Evolutionary conservation across 148 eudicot species (phyloP).

Genomic region (Persicaria tinctoria): DNA sequence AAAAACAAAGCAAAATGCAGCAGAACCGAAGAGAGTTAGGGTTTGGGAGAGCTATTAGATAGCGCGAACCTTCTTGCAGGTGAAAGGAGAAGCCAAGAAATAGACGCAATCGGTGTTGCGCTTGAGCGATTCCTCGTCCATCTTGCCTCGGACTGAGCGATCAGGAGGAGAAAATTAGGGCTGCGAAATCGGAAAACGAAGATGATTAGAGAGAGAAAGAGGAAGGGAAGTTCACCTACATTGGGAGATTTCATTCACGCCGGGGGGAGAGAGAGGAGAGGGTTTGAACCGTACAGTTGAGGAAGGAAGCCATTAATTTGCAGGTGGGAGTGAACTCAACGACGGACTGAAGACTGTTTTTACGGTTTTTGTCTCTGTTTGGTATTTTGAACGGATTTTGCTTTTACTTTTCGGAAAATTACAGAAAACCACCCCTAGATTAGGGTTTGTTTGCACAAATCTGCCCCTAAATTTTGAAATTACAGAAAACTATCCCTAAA

Average conservation of each 20-base stretch:
- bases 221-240: neutral
- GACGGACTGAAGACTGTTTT: neutral
- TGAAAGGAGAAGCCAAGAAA: slow-evolving; percentile 69
- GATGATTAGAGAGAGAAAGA: neutral
- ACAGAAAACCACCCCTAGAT: neutral
- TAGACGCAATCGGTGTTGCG: slow-evolving; percentile 63
- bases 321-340: neutral
- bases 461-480: neutral
- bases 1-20: neutral
- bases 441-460: too few relatives aligned
- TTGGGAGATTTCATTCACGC: neutral
- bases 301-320: neutral
- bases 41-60: neutral
- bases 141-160: slow-evolving; percentile 3
- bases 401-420: too few relatives aligned
- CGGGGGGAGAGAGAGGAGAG: neutral
- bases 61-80: slow-evolving; percentile 59
- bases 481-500: too few relatives aligned
- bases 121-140: slow-evolving; percentile 42
- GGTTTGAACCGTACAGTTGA: neutral
- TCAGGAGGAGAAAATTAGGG: neutral
- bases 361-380: neutral
- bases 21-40: neutral
- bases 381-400: too few relatives aligned
- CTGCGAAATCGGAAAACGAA: neutral